These are phyloP conservation scores for Pleurozium schreberi DNA, from an alignment of 225 moss, liverwort and hornwort genomes.

Conservation along the genomic window DNA sequence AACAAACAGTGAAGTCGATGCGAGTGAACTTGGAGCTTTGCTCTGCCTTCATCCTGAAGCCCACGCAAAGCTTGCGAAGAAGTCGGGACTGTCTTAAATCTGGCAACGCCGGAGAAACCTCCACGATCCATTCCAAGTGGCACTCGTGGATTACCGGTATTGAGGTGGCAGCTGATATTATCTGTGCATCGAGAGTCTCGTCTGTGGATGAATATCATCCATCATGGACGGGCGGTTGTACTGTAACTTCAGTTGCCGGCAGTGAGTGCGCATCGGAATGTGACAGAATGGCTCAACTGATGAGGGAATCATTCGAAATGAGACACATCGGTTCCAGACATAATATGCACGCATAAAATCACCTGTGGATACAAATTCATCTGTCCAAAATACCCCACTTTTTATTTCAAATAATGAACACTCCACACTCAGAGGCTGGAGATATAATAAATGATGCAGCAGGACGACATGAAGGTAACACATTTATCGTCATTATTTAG, in stretches of 20 bases:
- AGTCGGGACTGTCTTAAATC: background rate
- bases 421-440: slow-evolving; percentile 1
- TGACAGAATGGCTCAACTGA: background rate
- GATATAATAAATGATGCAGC: slow-evolving; percentile 16
- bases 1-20: background rate
- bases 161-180: too few relatives aligned
- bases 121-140: background rate
- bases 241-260: background rate
- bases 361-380: background rate
- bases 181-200: background rate
- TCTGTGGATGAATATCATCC: background rate
- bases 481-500: background rate
- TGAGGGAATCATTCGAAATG: background rate
- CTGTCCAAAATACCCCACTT: background rate
- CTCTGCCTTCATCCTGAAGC: background rate
- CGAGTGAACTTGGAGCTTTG: background rate
- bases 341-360: background rate
- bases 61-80: background rate
- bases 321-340: background rate
- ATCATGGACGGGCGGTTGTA: background rate
- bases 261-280: too few relatives aligned
- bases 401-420: slow-evolving; percentile 23
- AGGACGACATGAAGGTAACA: background rate
- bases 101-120: background rate
- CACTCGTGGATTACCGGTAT: background rate